These are phyloP conservation scores for Xerocomellus dryophilus DNA, from an alignment of 768 basidiomycete species.

Conservation along the genomic window DNA sequence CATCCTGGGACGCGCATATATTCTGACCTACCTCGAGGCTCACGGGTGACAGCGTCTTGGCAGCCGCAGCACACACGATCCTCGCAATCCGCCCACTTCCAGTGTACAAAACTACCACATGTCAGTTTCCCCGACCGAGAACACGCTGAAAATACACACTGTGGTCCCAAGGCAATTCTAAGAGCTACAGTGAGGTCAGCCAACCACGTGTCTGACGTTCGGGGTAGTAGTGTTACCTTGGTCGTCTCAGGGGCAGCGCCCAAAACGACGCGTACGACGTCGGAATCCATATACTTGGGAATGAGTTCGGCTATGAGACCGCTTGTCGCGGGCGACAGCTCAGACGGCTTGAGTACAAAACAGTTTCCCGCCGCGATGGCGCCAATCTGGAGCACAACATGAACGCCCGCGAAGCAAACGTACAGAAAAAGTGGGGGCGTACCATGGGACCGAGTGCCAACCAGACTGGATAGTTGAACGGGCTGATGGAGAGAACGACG, in stretches of 20 bases:
- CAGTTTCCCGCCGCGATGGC: conserved; percentile 81
- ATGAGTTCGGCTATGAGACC: conserved; percentile 63
- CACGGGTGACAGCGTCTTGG: conserved; percentile 70
- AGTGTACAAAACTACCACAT: conserved; percentile 48
- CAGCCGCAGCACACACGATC: conserved; percentile 71
- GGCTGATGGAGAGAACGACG: conserved; percentile 62
- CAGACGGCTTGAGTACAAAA: conserved; percentile 73
- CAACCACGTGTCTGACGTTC: neutral
- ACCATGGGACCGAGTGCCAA: conserved; percentile 59
- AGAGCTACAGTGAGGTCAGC: conserved; percentile 41
- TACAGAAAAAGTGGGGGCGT: conserved; percentile 7
- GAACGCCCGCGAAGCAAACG: neutral
- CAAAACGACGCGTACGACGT: conserved; percentile 63
- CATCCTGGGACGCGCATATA: neutral
- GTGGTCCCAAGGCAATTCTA: conserved; percentile 69
- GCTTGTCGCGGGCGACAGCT: conserved; percentile 54
- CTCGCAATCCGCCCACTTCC: conserved; percentile 59
- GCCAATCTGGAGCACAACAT: conserved; percentile 41
- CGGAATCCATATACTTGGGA: conserved; percentile 71
- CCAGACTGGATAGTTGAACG: conserved; percentile 76
- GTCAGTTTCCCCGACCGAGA: neutral
- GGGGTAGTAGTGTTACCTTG: conserved; percentile 36
- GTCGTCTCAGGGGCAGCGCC: conserved; percentile 66
- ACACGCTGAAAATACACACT: conserved; percentile 32
- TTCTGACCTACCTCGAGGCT: conserved; percentile 45